A percentile compares a stretch with the other conserved stretches of the same genome.
Conservation (phyloP, 108 stramenopile species). For the Cyclotella baltica region DNA sequence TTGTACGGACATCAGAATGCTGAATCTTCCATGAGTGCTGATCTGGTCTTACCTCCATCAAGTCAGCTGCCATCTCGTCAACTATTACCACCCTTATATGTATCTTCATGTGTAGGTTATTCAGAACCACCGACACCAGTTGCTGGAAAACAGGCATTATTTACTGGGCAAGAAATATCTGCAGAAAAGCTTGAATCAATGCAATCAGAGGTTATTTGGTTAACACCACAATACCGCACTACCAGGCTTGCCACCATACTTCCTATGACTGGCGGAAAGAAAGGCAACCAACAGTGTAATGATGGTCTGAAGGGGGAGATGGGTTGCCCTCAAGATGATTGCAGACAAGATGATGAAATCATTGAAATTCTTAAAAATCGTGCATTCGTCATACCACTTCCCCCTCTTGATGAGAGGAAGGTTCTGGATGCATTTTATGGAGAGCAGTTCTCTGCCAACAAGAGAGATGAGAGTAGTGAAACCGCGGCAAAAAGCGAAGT, state of each 20-base stretch:
- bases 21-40: too few species aligned
- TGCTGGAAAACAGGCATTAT: constrained; percentile 18
- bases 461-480: too few species aligned
- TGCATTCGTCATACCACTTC: constrained; percentile 69
- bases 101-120: not conserved
- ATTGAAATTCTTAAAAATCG: constrained; percentile 61
- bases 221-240: constrained; percentile 72
- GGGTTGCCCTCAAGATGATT: not conserved
- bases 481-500: too few species aligned
- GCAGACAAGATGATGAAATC: constrained; percentile 55
- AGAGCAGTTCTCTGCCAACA: constrained; percentile 14
- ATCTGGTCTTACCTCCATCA: too few species aligned
- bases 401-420: constrained; percentile 69
- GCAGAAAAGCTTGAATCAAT: constrained; percentile 57
- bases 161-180: too few species aligned
- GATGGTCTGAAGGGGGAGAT: constrained; percentile 12
- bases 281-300: not conserved
- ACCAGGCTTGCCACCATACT: constrained; percentile 61
- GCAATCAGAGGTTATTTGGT: constrained; percentile 82
- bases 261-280: constrained; percentile 8
- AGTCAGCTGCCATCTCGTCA: too few species aligned
- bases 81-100: too few species aligned
- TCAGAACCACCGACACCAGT: not conserved
- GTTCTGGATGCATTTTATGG: constrained; percentile 67
- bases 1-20: too few species aligned